Evolutionary conservation across 2,329 filamentous ascomycete species (phyloP).

Genomic region (Claviceps africana): DNA sequence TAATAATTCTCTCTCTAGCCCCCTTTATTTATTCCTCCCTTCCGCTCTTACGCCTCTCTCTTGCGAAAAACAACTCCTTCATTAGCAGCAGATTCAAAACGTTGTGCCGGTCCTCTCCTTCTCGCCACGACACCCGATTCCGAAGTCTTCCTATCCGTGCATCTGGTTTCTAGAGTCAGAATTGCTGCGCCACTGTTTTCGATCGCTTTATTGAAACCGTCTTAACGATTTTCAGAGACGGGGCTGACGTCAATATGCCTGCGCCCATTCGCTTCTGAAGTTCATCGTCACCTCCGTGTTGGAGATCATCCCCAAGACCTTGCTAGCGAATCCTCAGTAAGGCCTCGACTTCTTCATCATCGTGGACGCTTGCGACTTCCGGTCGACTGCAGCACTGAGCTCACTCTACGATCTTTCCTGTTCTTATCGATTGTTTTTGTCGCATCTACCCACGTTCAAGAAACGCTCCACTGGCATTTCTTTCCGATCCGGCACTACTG

Average conservation of each 20-base stretch:
- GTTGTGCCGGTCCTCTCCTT: background rate
- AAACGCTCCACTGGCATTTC: background rate
- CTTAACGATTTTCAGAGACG: background rate
- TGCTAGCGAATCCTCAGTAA: background rate
- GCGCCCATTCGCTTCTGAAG: background rate
- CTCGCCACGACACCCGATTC: background rate
- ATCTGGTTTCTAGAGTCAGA: background rate
- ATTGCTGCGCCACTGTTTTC: background rate
- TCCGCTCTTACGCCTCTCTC: background rate
- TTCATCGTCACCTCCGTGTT: background rate
- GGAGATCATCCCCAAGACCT: background rate
- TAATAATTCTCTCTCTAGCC: background rate
- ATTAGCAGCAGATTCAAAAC: background rate
- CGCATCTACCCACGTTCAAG: background rate
- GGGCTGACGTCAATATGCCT: conserved; percentile 5
- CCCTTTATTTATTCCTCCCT: background rate
- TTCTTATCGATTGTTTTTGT: background rate
- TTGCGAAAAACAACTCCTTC: background rate
- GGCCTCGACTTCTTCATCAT: background rate
- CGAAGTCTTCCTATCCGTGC: background rate
- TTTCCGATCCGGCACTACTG: background rate
- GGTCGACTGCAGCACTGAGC: background rate
- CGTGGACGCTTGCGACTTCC: background rate
- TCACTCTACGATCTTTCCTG: background rate
- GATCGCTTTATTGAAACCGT: background rate